Evolutionary conservation across 192 early-diverging fungal genomes (phyloP).

Genomic region (Linnemannia hyalina): DNA sequence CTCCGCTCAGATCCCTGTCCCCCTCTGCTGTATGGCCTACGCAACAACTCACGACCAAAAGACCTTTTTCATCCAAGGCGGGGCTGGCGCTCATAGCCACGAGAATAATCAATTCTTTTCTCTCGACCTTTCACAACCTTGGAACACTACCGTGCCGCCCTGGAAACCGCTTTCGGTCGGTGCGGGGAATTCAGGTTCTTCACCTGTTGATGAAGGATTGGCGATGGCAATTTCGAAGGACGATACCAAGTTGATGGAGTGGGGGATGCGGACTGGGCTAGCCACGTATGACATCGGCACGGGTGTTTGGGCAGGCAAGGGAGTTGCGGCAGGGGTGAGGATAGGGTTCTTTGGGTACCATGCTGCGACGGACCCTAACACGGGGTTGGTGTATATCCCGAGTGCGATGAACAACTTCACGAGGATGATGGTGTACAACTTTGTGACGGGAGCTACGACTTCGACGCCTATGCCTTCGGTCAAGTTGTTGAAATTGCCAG

Average conservation of each 20-base stretch:
- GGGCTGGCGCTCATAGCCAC: background rate
- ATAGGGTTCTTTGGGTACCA: background rate
- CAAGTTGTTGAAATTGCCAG: background rate
- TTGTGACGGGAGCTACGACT: background rate
- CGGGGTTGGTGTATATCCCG: background rate
- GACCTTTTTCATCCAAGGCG: conserved; percentile 15
- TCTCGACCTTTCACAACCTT: conserved; percentile 17
- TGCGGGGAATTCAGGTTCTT: background rate
- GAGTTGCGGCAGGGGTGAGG: too few species aligned
- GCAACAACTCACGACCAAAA: conserved; percentile 12
- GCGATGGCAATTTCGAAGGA: conserved; percentile 11
- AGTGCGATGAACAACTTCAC: background rate
- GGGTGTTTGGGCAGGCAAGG: background rate
- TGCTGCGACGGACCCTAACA: background rate
- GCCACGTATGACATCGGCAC: background rate
- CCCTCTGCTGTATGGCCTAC: conserved; percentile 8
- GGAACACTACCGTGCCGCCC: background rate
- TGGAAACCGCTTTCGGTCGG: background rate
- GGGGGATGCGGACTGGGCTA: background rate
- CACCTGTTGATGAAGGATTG: background rate
- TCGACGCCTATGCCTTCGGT: background rate
- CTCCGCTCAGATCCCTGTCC: background rate
- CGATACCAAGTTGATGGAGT: background rate
- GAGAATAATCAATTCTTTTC: conserved; percentile 9
- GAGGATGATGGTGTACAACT: background rate